Base-by-base conservation (phyloP, 352 stramenopile genomes). In the Phytophthora capsici region DNA sequence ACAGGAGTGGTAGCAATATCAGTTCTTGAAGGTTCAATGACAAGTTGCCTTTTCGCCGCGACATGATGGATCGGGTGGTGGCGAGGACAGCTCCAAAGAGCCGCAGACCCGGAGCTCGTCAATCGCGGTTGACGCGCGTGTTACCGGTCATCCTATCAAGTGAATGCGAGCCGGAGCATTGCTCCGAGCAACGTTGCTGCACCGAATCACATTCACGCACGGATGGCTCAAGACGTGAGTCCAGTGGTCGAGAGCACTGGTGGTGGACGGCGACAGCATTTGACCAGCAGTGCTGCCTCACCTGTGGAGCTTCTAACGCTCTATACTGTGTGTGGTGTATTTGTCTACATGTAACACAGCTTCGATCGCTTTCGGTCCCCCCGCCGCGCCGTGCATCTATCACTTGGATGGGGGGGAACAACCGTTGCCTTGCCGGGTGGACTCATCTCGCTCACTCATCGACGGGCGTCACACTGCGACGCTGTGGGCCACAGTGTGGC, bases 401-500 rank as follows among this genome's bases (percentile, higher is more conserved):
- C 64, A 69, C 55, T 12, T 60, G 51, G 58, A 73, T 63, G 64
- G 51, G 59, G 64, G 64, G 57, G 63, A 67, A 59, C 9, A 32
- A 17, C 17, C 34, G 37, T 61, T 43, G 26, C n/a, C 19, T 28
- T 17, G 19, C 28, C 41, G 26, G 17, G 28, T 14, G 28, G 28
- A 14, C 41, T 47, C 19, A 47, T 47, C 41, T 30, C 49, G 49
- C 43, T n/a, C 43, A 50, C 19, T 48, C 30, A 44, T 20, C n/a
- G 46, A 13, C 9, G n/a, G 25, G 8, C 16, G 45, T 8, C 41
- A 26, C 41, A 22, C 19, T 57, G 32, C 6, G 49, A 57, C 49
- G 34, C 49, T 6, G 10, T 34, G 25, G 16, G 32, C 6, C 34
- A 57, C 49, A 22, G 34, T 6, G 10, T 34, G 25, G 16, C 36